A percentile compares a stretch with the other conserved stretches of the same genome.
phyloP scores from a whole-genome alignment of 305 asterid species.

The Fraxinus velutina region DNA sequence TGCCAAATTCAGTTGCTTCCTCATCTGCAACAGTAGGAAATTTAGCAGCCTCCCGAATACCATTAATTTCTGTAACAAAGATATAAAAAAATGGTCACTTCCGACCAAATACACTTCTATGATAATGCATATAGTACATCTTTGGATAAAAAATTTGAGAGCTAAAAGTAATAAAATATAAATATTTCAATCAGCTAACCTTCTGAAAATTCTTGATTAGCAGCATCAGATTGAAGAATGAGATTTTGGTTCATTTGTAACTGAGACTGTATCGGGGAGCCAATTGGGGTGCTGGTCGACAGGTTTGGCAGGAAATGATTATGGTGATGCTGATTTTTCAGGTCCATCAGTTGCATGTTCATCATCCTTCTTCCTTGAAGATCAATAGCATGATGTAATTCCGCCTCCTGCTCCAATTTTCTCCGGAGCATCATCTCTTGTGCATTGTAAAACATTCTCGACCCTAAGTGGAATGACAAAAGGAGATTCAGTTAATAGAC shows the following conservation, averaged over 20 bases:
- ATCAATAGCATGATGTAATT: conserved; percentile 74
- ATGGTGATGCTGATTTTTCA: conserved; percentile 49
- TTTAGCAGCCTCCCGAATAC: conserved; percentile 32
- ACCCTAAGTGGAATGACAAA: conserved; percentile 35
- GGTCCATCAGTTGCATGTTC: conserved; percentile 70
- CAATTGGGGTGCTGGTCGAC: conserved; percentile 35
- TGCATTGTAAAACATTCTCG: conserved; percentile 62
- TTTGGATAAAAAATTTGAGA: neutral
- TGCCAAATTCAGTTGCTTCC: conserved; percentile 33
- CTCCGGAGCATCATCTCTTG: conserved; percentile 73
- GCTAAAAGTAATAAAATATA: neutral
- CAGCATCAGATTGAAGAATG: conserved; percentile 27
- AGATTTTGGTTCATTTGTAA: conserved; percentile 42
- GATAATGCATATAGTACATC: neutral
- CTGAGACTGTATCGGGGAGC: conserved; percentile 46
- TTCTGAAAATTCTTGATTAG: conserved; percentile 42
- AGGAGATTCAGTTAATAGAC: neutral
- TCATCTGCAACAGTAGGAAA: conserved; percentile 31
- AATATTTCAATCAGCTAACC: conserved; percentile 34
- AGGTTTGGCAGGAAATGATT: conserved; percentile 47
- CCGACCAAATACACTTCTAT: neutral
- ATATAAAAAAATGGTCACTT: neutral
- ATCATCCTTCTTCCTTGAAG: conserved; percentile 73
- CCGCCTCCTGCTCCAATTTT: conserved; percentile 71
- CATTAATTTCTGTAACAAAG: conserved; percentile 32